Evolutionary conservation across 805 yeast genomes (phyloP), one percentile per base, ranked within the genome.

Genomic region (Cyberlindnera mycetangii): DNA sequence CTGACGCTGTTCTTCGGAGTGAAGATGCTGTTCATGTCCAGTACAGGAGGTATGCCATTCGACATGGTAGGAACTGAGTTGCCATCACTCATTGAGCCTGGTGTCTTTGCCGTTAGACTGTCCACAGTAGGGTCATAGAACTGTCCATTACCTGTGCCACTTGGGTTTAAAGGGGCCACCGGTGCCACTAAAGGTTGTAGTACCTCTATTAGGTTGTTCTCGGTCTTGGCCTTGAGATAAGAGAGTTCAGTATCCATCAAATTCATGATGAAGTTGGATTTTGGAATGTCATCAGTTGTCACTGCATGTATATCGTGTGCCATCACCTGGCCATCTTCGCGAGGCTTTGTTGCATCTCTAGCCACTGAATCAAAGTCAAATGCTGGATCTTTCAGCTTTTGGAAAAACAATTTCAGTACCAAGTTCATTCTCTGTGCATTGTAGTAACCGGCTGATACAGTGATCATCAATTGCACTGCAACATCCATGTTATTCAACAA

Each of bases 341-440:
- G 11, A 22, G 32, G 24, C 20, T 17, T 15, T 16, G 43, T 27
- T 9, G 40, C 45, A 5, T 41, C 48, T n/a, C 31, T 5, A 1
- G 53, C 51, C 14, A 48, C 35, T 4, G 22, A n/a, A 19, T 44
- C 49, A 37, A 57, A 57, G 39, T 52, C 52, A 40, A 53, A 56
- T 1, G 34, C 15, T 10, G 61, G 55, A 16, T 51, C 47, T 31
- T 37, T 50, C 11, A 56, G 18, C 22, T 48, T 49, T 8, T 45
- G 42, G 15, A 22, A 48, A 22, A 55, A 43, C 14, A 59, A 16
- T 24, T 41, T 45, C 18, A 43, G 21, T 1, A 49, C 56, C 33
- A 55, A 34, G 12, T 47, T 38, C 4, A 52, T 30, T 21, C 52
- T 52, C 7, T 56, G 48, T 14, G 55, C 50, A 30, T 56, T 52